A percentile compares a stretch with the other conserved stretches of the same genome.
Evolutionary conservation across 73 alveolate genomes (phyloP).

Genomic region (Symbiodinium pilosum): DNA sequence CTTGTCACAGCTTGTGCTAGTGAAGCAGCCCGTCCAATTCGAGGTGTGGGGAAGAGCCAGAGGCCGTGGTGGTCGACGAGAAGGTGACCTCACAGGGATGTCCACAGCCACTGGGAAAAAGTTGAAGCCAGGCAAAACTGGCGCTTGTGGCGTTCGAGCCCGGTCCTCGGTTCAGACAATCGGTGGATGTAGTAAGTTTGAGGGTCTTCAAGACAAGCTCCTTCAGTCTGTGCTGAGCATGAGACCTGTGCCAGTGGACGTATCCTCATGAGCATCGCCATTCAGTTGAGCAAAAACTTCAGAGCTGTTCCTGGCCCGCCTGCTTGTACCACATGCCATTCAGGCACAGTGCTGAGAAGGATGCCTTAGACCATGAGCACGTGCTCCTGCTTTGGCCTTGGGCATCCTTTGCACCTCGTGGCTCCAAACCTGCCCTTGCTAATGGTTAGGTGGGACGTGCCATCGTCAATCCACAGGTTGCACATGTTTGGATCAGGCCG

Average conservation of each 20-base stretch:
- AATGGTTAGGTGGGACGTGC: constrained; percentile 71
- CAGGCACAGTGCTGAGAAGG: constrained; percentile 56
- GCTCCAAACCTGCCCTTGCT: neutral
- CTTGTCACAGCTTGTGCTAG: too few relatives aligned
- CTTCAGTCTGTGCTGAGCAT: neutral
- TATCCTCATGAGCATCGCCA: neutral
- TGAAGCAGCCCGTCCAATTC: too few relatives aligned
- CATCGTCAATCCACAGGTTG: constrained; percentile 78
- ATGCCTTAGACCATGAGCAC: constrained; percentile 63
- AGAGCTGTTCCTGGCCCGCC: neutral
- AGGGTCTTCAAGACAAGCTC: neutral
- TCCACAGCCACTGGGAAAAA: neutral
- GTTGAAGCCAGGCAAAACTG: constrained; percentile 56
- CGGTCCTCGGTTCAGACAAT: neutral
- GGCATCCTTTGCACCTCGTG: neutral
- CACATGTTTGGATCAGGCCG: constrained; percentile 91
- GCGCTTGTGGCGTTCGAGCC: constrained; percentile 56
- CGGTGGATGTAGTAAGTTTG: neutral
- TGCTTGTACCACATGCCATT: neutral
- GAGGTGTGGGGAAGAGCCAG: constrained; percentile 93
- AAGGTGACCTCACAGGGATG: neutral
- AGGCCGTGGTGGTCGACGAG: constrained; percentile 32
- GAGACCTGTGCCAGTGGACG: neutral
- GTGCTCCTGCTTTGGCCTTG: constrained; percentile 32
- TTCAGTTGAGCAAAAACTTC: neutral